Evolutionary conservation across 306 rosid genomes (phyloP).

Genomic region (Arachis hypogaea): DNA sequence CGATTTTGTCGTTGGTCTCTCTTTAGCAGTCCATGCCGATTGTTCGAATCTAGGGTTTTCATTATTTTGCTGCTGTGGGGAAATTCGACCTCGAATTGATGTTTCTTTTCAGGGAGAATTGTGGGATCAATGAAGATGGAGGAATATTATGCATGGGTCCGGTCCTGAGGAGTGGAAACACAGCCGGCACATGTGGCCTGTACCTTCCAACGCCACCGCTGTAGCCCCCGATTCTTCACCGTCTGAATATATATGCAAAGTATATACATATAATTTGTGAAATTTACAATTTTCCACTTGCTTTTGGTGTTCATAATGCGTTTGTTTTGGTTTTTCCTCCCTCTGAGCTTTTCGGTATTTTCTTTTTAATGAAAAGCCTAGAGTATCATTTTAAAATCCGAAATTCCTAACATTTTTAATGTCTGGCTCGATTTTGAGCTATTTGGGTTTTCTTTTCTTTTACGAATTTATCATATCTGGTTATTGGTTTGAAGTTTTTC

Average conservation of each 20-base stretch:
- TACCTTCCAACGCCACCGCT: slow-evolving; percentile 81
- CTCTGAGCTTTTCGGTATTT: neutral
- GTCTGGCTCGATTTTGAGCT: slow-evolving; percentile 12
- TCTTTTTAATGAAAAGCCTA: neutral
- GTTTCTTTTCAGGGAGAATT: slow-evolving; percentile 73
- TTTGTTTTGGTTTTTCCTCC: too few species aligned
- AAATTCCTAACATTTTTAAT: neutral
- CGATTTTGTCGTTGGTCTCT: neutral
- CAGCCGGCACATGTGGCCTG: slow-evolving; percentile 99
- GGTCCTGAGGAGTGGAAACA: slow-evolving; percentile 83
- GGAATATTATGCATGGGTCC: slow-evolving; percentile 95
- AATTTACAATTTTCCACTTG: neutral
- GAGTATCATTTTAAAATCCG: neutral
- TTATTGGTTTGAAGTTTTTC: too few species aligned
- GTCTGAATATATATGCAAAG: slow-evolving; percentile 69
- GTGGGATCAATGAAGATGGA: slow-evolving; percentile 81
- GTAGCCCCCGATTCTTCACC: slow-evolving; percentile 72
- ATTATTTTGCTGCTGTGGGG: slow-evolving; percentile 41
- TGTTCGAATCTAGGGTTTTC: slow-evolving; percentile 51
- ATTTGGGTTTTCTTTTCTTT: neutral
- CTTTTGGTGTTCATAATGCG: slow-evolving; percentile 3
- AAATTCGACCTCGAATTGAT: slow-evolving; percentile 83
- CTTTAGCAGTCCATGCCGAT: slow-evolving; percentile 1
- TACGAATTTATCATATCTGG: neutral
- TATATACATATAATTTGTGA: slow-evolving; percentile 34